Percentiles rank a stretch among this genome's conserved stretches.
Evolutionary conservation across 2,329 filamentous ascomycete genomes (phyloP).

Genomic region (Hypomyces rosellus): DNA sequence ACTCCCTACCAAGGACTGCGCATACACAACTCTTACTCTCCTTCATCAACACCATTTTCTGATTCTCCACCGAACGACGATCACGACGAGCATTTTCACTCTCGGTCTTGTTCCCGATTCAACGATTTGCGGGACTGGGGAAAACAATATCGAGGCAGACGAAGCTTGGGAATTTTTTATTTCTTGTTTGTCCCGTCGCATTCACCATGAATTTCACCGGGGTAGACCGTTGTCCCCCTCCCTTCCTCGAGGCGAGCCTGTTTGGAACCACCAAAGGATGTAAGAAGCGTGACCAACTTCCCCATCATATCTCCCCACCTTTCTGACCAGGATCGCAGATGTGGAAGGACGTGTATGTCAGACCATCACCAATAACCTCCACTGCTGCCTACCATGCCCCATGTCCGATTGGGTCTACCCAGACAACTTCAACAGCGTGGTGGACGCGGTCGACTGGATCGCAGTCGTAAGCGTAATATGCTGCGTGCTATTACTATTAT

Average conservation of each 20-base stretch:
- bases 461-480: conserved; percentile 68
- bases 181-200: neutral
- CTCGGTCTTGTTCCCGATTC: neutral
- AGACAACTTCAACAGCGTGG: conserved; percentile 53
- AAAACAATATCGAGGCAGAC: neutral
- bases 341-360: conserved; percentile 50
- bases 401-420: conserved; percentile 69
- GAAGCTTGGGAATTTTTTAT: neutral
- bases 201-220: conserved; percentile 33
- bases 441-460: conserved; percentile 70
- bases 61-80: neutral
- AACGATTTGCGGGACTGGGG: neutral
- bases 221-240: conserved; percentile 51
- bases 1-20: neutral
- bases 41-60: conserved; percentile 1
- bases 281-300: conserved; percentile 32
- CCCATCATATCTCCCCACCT: neutral
- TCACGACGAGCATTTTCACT: neutral
- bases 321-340: conserved; percentile 36
- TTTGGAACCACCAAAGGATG: conserved; percentile 61
- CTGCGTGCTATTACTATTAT: conserved; percentile 69
- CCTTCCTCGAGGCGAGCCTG: conserved; percentile 59
- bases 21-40: neutral
- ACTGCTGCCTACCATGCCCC: conserved; percentile 88
- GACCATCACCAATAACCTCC: conserved; percentile 41